phyloP scores from a whole-genome alignment of 1,139 yeast genomes.

The Geotrichum aggregatum region DNA sequence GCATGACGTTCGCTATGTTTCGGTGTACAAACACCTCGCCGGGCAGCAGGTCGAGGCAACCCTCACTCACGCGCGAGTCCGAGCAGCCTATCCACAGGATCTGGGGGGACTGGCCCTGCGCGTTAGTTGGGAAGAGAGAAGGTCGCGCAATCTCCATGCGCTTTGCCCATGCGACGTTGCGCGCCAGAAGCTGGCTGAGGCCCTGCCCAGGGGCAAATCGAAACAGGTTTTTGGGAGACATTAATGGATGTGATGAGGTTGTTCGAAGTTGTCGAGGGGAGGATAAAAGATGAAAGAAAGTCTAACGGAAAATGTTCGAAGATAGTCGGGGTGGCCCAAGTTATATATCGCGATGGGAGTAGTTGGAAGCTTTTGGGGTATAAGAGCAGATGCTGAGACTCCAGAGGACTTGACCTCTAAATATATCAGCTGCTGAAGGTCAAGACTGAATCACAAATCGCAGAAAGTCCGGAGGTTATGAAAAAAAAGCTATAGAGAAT shows the following conservation, averaged over 20 bases:
- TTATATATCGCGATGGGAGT: too few species aligned
- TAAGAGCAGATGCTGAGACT: too few species aligned
- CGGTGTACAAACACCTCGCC: constrained; percentile 95
- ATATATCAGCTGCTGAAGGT: too few species aligned
- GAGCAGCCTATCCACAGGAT: constrained; percentile 96
- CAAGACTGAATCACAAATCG: too few species aligned
- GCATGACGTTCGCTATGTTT: constrained; percentile 81
- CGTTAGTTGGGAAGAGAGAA: constrained; percentile 61
- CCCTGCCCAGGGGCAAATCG: constrained; percentile 33
- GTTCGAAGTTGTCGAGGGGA: constrained; percentile 5
- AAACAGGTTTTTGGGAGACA: constrained; percentile 26
- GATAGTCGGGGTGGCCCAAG: too few species aligned
- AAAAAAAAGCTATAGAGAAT: too few species aligned
- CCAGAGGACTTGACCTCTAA: too few species aligned
- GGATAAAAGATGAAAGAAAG: not conserved
- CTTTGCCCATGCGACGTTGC: constrained; percentile 67
- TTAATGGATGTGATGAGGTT: not conserved
- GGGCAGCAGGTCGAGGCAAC: constrained; percentile 68
- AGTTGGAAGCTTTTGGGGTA: too few species aligned
- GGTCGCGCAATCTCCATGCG: constrained; percentile 59
- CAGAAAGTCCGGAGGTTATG: too few species aligned
- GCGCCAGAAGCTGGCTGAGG: constrained; percentile 58
- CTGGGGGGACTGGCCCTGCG: constrained; percentile 85
- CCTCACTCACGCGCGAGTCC: constrained; percentile 87
- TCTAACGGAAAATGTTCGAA: too few species aligned